Base-by-base conservation (phyloP, 495 filamentous ascomycete species). In the Astrocystis sublimbata region DNA sequence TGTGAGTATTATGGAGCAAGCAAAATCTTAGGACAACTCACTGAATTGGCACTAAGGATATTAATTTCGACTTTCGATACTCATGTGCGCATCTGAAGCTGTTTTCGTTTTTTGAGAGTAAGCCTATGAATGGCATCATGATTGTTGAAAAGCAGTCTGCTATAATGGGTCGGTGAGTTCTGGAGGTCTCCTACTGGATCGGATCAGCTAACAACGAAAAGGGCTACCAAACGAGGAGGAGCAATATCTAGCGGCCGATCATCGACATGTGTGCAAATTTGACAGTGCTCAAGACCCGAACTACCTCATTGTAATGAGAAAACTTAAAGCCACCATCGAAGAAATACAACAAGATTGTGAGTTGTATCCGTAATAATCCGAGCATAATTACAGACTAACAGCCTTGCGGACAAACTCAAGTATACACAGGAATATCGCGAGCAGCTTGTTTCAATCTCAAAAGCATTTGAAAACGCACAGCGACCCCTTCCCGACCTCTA, bases 1-100 rank as follows among this genome's bases (percentile, higher is more conserved):
- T 10, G 67, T 67, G 38, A 35, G 12, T 56, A 40, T n/a, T 2
- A n/a, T 8, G 1, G 4, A 9, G 43, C 9, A 6, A n/a, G 8
- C 10, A 13, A 12, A n/a, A n/a, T n/a, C n/a, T n/a, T 24, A 19
- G 45, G 26, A 62, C 26, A 2, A 3, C 15, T 31, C 52, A 15
- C 21, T 58, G 28, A 46, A 26, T 3, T 35, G 30, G 60, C 0
- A n/a, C 74, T 1, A 59, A 81, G 62, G 50, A 61, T 0, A 72
- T 83, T 31, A 83, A 83, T 33, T 79, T 82, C 21, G 71, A 79
- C 26, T 83, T 83, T 62, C 71, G 76, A 8, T 64, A 78, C 36
- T 50, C 75, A 21, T 64, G 71, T 19, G 60, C 56, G 8, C 62
- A 70, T 5, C 28, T 81, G 1, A 42, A 57, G 0, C 54, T 84